A percentile compares a stretch with the other conserved stretches of the same genome.
Conservation (phyloP, 2,329 filamentous ascomycete genomes). For the Colletotrichum godetiae region DNA sequence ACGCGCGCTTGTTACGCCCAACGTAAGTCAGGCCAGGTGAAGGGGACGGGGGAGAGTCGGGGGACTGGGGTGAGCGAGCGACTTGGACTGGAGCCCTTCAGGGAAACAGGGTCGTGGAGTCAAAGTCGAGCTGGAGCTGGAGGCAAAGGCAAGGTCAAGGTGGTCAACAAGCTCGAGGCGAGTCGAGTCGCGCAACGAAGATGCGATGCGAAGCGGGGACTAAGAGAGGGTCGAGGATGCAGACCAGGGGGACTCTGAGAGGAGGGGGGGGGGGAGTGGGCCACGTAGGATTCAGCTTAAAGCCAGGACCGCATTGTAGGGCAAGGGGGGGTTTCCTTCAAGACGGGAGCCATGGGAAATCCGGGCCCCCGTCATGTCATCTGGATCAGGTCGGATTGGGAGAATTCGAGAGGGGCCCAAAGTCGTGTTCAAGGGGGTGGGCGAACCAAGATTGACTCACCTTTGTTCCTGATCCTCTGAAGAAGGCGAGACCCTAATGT, state of each 20-base stretch:
- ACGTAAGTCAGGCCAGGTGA: constrained; percentile 15
- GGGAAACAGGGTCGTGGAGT: constrained; percentile 15
- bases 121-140: background rate
- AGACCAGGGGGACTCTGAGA: background rate
- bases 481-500: constrained; percentile 5
- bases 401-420: constrained; percentile 18
- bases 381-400: constrained; percentile 17
- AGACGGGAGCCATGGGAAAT: background rate
- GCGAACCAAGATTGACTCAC: background rate
- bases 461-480: background rate
- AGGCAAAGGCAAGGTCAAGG: background rate
- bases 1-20: constrained; percentile 9
- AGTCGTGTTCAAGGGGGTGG: constrained; percentile 15
- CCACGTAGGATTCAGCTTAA: constrained; percentile 4
- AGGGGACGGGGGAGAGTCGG: constrained; percentile 1
- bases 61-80: background rate
- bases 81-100: background rate
- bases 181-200: constrained; percentile 22
- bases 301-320: constrained; percentile 10
- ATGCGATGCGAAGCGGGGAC: constrained; percentile 21
- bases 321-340: constrained; percentile 8
- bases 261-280: constrained; percentile 7
- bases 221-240: constrained; percentile 27
- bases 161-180: constrained; percentile 4
- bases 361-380: background rate